Base-by-base conservation (phyloP, 2,329 filamentous ascomycete species). In the Aspergillus pseudoviridinutans region DNA sequence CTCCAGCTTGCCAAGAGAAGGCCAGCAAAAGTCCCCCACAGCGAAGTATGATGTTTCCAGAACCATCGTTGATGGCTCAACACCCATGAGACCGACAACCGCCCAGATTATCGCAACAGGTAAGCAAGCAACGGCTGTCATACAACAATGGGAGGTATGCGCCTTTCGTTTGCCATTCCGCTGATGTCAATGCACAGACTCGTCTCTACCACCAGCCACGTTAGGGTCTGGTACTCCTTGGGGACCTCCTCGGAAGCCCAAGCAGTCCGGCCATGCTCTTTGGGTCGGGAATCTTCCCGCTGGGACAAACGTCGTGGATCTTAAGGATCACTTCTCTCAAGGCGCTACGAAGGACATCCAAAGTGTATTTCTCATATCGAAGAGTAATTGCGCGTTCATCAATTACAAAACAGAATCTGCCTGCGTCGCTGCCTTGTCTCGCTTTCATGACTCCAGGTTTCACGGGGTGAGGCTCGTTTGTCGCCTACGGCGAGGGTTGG, bases 341-440 rank as follows among this genome's bases (percentile, higher is more conserved):
- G 88, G 92, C 63, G 87, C 91, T 0, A 83, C 82, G 0, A 84
- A 80, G 46, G 84, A 92, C 1, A 85, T 97, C 24, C 90, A 96
- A 71, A 96, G 92, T 50, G 79, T 97, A 0, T 97, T 97, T 64
- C 78, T 97, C 38, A 97, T 97, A 44, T 93, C 92, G 0, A 97
- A 97, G 73, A 97, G 92, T 72, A 97, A 97, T 70, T 97, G 93
- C 69, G 93, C 92, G 0, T 97, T 97, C 77, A 91, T 96, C 63
- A 97, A 97, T 69, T 97, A 95, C 72, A 90, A 87, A 61, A 89
- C 91, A 52, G 92, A 96, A 66, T 77, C 80, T 3, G 85, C 86
- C 4, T 97, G 92, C 69, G 77, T 84, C 6, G 81, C 84, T 8
- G 93, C 93, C 0, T 90, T 96, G 78, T 83, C 86, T 49, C 87